phyloP scores from a whole-genome alignment of 2,329 filamentous ascomycete species.

The Corynespora cassiicola region DNA sequence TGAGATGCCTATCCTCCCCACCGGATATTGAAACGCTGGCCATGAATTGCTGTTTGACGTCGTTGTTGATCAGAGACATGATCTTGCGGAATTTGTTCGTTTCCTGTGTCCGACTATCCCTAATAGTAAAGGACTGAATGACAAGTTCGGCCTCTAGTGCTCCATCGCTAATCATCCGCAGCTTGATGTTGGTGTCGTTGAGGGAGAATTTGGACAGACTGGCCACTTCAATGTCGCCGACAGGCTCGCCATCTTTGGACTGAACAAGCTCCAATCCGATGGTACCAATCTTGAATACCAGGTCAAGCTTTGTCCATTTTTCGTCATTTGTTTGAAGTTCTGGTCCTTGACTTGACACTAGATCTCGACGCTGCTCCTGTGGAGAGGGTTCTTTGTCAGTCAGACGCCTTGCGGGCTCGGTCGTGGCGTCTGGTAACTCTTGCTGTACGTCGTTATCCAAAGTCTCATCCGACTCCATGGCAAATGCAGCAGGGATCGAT shows the following conservation, averaged over 20 bases:
- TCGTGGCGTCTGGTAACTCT: constrained; percentile 68
- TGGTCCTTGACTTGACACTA: constrained; percentile 59
- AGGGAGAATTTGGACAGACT: constrained; percentile 94
- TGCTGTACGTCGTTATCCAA: constrained; percentile 74
- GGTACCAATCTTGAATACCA: constrained; percentile 87
- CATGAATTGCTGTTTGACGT: constrained; percentile 95
- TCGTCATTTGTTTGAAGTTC: constrained; percentile 73
- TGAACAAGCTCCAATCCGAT: constrained; percentile 88
- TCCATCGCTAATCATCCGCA: constrained; percentile 89
- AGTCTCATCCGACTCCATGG: constrained; percentile 72
- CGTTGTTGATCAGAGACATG: constrained; percentile 95
- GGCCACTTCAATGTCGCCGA: constrained; percentile 77
- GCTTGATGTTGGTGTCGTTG: constrained; percentile 89
- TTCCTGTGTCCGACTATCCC: constrained; percentile 86
- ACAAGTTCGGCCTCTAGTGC: constrained; percentile 92
- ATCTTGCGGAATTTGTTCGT: constrained; percentile 97
- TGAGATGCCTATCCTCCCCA: constrained; percentile 79
- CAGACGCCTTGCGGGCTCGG: constrained; percentile 56
- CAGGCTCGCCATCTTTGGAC: constrained; percentile 75
- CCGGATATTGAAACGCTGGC: constrained; percentile 93
- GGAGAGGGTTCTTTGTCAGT: constrained; percentile 44
- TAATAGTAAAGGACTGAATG: constrained; percentile 92
- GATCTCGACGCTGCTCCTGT: constrained; percentile 53
- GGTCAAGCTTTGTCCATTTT: constrained; percentile 90
- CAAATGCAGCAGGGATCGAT: constrained; percentile 87